These are phyloP conservation scores for Leptographium galeiforme DNA, from an alignment of 2,329 filamentous ascomycete genomes.

Conservation along the genomic window DNA sequence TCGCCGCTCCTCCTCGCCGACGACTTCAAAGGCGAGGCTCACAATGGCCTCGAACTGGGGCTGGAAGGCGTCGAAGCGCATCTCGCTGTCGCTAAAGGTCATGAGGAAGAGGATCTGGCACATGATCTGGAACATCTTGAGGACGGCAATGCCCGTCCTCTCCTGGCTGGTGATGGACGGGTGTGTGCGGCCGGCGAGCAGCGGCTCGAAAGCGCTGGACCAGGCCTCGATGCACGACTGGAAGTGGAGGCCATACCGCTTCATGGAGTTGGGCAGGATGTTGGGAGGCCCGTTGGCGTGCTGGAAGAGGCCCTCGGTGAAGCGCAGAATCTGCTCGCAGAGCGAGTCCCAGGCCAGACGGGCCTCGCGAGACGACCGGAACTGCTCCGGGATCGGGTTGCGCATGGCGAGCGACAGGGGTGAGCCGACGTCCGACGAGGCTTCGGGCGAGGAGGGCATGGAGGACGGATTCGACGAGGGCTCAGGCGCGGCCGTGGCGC, in stretches of 20 bases:
- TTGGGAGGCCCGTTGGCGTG: slow-evolving; percentile 36
- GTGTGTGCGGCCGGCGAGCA: slow-evolving; percentile 34
- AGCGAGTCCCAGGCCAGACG: slow-evolving; percentile 42
- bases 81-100: slow-evolving; percentile 46
- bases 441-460: slow-evolving; percentile 6
- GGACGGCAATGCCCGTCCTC: slow-evolving; percentile 44
- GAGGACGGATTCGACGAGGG: slow-evolving; percentile 23
- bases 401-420: slow-evolving; percentile 23
- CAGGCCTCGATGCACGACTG: slow-evolving; percentile 37
- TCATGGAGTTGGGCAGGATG: slow-evolving; percentile 34
- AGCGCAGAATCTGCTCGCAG: slow-evolving; percentile 42
- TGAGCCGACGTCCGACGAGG: slow-evolving; percentile 26
- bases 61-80: slow-evolving; percentile 42
- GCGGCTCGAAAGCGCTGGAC: slow-evolving; percentile 41
- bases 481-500: slow-evolving; percentile 7
- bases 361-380: slow-evolving; percentile 38
- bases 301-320: slow-evolving; percentile 40
- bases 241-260: slow-evolving; percentile 33
- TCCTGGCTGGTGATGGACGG: slow-evolving; percentile 39
- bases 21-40: slow-evolving; percentile 43
- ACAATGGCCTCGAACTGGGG: slow-evolving; percentile 41
- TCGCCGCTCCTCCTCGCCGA: slow-evolving; percentile 41
- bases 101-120: slow-evolving; percentile 42
- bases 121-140: slow-evolving; percentile 51
- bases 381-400: slow-evolving; percentile 28